Percentiles rank a stretch among this genome's conserved stretches.
phyloP scores from a whole-genome alignment of 768 basidiomycete genomes.

The Gloeopeniophorella convolvens region DNA sequence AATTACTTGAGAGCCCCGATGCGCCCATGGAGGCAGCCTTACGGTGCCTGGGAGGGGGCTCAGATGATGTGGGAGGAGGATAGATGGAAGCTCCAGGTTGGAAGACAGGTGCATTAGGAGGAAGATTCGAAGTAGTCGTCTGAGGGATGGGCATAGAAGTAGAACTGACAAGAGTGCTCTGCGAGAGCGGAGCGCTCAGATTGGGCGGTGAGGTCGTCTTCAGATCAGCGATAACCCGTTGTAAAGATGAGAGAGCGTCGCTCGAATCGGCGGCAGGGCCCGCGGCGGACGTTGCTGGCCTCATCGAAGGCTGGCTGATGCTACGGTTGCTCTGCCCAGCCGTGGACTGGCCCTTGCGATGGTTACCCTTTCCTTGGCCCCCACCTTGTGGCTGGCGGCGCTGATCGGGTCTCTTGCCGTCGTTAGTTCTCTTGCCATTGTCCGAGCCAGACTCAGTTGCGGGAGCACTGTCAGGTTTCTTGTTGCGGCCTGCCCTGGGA shows the following conservation, averaged over 20 bases:
- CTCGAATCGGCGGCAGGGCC: slow-evolving; percentile 55
- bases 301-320: slow-evolving; percentile 30
- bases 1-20: slow-evolving; percentile 49
- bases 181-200: slow-evolving; percentile 35
- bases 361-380: slow-evolving; percentile 29
- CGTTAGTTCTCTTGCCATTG: slow-evolving; percentile 50
- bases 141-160: slow-evolving; percentile 45
- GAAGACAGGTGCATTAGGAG: slow-evolving; percentile 65
- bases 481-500: slow-evolving; percentile 56
- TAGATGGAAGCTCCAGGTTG: slow-evolving; percentile 60
- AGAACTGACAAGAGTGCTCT: slow-evolving; percentile 31
- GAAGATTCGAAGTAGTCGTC: slow-evolving; percentile 41
- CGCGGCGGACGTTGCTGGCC: slow-evolving; percentile 38
- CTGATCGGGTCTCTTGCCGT: slow-evolving; percentile 49
- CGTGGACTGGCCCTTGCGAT: slow-evolving; percentile 30
- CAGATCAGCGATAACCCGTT: slow-evolving; percentile 90
- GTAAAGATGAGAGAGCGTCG: slow-evolving; percentile 80
- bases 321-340: slow-evolving; percentile 51
- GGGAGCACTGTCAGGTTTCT: slow-evolving; percentile 39
- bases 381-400: slow-evolving; percentile 33
- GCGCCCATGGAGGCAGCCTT: slow-evolving; percentile 73
- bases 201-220: slow-evolving; percentile 74
- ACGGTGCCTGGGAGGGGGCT: slow-evolving; percentile 59
- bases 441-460: slow-evolving; percentile 68
- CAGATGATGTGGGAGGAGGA: slow-evolving; percentile 39